These are phyloP conservation scores for Saposhnikovia divaricata DNA, from an alignment of 129 eudicot genomes.

Conservation along the genomic window DNA sequence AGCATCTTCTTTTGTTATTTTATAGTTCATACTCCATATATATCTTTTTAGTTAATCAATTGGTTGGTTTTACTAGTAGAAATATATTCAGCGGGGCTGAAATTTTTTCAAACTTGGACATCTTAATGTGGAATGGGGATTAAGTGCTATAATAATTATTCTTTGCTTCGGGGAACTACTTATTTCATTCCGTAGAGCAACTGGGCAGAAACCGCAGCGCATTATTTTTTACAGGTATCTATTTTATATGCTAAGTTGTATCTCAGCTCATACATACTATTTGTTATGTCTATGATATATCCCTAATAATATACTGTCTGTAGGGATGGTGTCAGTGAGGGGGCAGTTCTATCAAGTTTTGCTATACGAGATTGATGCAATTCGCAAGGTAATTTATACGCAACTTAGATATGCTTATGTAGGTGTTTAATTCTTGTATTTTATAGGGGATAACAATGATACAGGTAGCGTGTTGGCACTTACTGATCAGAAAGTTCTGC, in stretches of 20 bases:
- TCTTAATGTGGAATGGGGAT: too few relatives aligned
- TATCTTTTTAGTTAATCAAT: neutral
- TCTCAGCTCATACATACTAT: neutral
- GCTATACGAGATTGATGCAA: constrained; percentile 86
- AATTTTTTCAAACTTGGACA: neutral
- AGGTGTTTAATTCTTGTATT: neutral
- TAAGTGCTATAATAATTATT: too few relatives aligned
- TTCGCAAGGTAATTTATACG: too few relatives aligned
- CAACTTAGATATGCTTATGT: neutral
- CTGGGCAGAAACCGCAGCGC: too few relatives aligned
- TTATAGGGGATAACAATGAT: constrained; percentile 24
- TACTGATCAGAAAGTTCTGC: constrained; percentile 41
- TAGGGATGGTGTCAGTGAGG: constrained; percentile 96
- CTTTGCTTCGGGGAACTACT: too few relatives aligned
- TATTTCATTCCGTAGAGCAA: too few relatives aligned
- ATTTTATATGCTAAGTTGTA: neutral
- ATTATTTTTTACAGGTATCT: constrained; percentile 72
- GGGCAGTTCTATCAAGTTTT: constrained; percentile 86
- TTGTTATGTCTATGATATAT: neutral
- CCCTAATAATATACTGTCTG: neutral
- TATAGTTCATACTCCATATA: neutral
- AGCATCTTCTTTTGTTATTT: neutral
- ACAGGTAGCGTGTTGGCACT: constrained; percentile 40
- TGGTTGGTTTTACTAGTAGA: too few relatives aligned
- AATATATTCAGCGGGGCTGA: too few relatives aligned